Base-by-base conservation (phyloP, 192 early-diverging fungal species). In the Backusella circina region DNA sequence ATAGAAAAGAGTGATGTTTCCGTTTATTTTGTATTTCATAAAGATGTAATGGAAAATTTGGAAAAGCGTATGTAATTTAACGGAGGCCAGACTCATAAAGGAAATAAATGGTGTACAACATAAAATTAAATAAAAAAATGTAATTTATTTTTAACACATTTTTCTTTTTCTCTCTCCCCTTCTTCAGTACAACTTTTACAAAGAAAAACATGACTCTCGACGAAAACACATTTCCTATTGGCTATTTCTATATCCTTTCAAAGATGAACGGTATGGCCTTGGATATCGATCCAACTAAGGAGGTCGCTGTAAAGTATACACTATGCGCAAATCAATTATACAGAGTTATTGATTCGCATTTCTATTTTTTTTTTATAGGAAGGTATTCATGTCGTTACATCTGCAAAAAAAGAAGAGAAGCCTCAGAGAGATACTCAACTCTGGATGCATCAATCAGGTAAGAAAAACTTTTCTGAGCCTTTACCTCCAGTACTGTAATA, bases 181-280 rank as follows among this genome's bases (percentile, higher is more conserved):
- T 41, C 39, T 57, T 61, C 12, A 28, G 28, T 61, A 47, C 18
- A 47, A 7, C 18, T 47, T 47, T 26, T 28, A 23, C 26, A 61
- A 61, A 57, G n/a, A 28, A 67, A 68, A 68, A 68, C 10, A 70
- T 70, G 69, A 70, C 69, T 70, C 37, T 70, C 26, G 37, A 35
- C 15, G 32, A 33, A 37, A 47, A 70, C 39, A 30, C 28, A 57
- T 77, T 77, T 31, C 76, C 76, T 16, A 31, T 71, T 0, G 76
- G 76, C 15, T 77, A 71, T 64, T 77, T 77, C 41, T 77, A 77
- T 5, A 72, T 77, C 38, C 32, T 71, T 18, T 77, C 76, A 32
- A 70, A 71, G 36, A 41, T 65, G 69, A 70, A 72, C 39, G 54
- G 54, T 15, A 36, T 71, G 28, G 76, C 70, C n/a, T 16, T 77